Base-by-base conservation (phyloP, 192 early-diverging fungal species). In the Chytriomyces confervae region DNA sequence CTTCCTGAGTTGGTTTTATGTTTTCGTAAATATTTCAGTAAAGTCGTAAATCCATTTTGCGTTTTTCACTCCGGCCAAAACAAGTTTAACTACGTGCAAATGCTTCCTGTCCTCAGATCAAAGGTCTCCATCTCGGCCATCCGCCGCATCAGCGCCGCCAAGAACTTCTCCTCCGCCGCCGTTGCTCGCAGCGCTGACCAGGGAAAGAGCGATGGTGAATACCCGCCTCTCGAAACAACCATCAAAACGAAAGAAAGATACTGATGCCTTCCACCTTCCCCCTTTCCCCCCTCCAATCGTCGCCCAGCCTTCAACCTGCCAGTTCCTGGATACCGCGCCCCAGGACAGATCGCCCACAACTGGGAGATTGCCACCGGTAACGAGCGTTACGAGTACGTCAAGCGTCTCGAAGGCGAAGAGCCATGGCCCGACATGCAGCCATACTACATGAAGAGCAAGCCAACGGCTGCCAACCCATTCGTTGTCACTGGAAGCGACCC, bases 321-420 rank as follows among this genome's bases (percentile, higher is more conserved):
- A 13, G 61, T 79, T 53, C 84, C 92, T 62, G 95, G 94, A 72
- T 86, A 88, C 81, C 82, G 85, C 43, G 85, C 91, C 24, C 89
- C 92, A 36, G 88, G 88, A 23, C 69, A 83, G 62, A 75, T 89
- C 66, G 79, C 86, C 64, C 95, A 94, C 77, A 92, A 95, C 82
- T 88, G 93, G 83, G 94, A 97, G 76, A 89, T 97, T 75, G 84
- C 95, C 69, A 93, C 96, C 65, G 96, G 97, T 86, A 80, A 90
- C 72, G 95, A 97, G 85, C 95, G 96, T 82, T 87, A 87, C 78
- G 96, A 99, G 89, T 88, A 92, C 76, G 84, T 99, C 72, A 88
- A 90, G 60, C 89, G 89, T 66, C 83, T 97, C 69, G 90, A 93
- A 72, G 96, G 96, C 81, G 91, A 93, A 82, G 92, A 95, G 75